Evolutionary conservation across 306 rosid species (phyloP).

Genomic region (Chamaecrista fasciculata): DNA sequence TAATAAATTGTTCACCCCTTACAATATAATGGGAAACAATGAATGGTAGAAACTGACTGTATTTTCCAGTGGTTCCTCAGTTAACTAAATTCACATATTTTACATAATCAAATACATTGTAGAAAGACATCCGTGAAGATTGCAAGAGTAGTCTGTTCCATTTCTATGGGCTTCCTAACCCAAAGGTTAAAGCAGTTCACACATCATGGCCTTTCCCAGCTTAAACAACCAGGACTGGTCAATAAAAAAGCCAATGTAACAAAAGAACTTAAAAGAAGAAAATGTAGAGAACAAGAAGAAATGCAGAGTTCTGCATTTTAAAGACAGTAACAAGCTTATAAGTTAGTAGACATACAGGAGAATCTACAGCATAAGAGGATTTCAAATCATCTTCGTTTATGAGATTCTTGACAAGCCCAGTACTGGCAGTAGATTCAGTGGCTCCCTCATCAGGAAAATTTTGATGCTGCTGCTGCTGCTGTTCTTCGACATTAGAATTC

Average conservation of each 20-base stretch:
- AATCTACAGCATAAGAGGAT: constrained; percentile 57
- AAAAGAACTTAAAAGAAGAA: background rate
- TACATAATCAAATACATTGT: background rate
- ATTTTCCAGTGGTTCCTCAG: background rate
- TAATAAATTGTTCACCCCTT: constrained; percentile 12
- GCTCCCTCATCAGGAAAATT: constrained; percentile 64
- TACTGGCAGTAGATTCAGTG: constrained; percentile 50
- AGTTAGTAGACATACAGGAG: constrained; percentile 55
- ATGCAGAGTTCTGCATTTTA: constrained; percentile 2
- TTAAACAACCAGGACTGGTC: background rate
- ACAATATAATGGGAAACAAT: background rate
- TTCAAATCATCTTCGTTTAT: constrained; percentile 81
- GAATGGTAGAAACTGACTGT: background rate
- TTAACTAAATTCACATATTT: background rate
- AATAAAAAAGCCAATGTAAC: background rate
- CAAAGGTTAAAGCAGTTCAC: background rate
- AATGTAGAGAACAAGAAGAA: background rate
- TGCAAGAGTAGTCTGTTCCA: constrained; percentile 2
- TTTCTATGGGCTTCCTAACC: background rate
- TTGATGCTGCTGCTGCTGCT: constrained; percentile 58
- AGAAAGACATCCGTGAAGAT: background rate
- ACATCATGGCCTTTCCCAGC: background rate
- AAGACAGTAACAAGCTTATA: background rate
- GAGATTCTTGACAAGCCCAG: constrained; percentile 73
- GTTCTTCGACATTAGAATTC: constrained; percentile 67